These are phyloP conservation scores for Pseudocercospora eumusae DNA, from an alignment of 2,329 filamentous ascomycete species.

Conservation along the genomic window DNA sequence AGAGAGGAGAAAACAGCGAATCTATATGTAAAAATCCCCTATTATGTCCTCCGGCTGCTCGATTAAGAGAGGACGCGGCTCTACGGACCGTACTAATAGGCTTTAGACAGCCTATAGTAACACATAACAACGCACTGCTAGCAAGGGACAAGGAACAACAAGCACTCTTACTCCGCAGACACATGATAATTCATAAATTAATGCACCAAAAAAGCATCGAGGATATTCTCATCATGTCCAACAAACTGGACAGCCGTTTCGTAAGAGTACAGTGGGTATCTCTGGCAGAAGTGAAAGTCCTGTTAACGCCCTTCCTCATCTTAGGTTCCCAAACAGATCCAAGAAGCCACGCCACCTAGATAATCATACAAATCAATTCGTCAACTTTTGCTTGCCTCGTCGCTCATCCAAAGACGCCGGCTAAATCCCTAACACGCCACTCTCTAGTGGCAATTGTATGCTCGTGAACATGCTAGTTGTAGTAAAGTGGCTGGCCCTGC, in stretches of 20 bases:
- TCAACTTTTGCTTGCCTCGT: not conserved
- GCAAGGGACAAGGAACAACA: too few species aligned
- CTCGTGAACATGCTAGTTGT: constrained; percentile 7
- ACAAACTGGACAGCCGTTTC: constrained; percentile 2
- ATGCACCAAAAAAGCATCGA: not conserved
- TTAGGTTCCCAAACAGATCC: not conserved
- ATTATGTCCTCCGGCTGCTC: too few species aligned
- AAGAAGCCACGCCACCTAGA: too few species aligned
- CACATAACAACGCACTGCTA: too few species aligned
- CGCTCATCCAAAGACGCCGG: not conserved
- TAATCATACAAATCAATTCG: constrained; percentile 4
- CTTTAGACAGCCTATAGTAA: too few species aligned
- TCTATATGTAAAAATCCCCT: too few species aligned
- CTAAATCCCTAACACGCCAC: not conserved
- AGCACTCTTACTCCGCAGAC: not conserved
- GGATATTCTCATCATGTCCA: not conserved
- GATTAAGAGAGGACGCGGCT: too few species aligned
- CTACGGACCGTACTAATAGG: too few species aligned
- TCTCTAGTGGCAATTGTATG: not conserved
- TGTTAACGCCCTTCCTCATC: constrained; percentile 5
- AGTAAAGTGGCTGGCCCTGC: constrained; percentile 17
- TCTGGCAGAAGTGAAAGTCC: constrained; percentile 12
- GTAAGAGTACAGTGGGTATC: constrained; percentile 11
- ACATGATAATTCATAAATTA: not conserved
- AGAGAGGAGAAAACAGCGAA: too few species aligned